Evolutionary conservation across 2,329 filamentous ascomycete species (phyloP).

Genomic region (Ophiostoma montium): DNA sequence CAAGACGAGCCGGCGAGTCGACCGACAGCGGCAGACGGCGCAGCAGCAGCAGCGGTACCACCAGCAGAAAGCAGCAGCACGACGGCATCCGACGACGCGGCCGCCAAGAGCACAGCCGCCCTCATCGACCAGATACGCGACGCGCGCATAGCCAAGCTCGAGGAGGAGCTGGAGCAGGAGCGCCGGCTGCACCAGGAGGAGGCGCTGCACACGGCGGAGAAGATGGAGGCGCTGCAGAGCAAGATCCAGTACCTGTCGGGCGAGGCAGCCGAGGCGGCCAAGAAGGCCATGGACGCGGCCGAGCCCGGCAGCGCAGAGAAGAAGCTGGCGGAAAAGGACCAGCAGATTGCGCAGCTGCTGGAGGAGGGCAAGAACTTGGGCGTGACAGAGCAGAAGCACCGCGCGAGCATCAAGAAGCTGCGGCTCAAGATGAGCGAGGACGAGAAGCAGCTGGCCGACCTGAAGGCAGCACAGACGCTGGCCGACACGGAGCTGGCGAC

Average conservation of each 20-base stretch:
- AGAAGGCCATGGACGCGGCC: constrained; percentile 48
- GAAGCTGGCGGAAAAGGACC: constrained; percentile 77
- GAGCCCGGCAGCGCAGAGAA: constrained; percentile 54
- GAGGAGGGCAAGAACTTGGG: constrained; percentile 85
- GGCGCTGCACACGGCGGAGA: constrained; percentile 68
- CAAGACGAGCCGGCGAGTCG: neutral
- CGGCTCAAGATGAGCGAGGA: constrained; percentile 49
- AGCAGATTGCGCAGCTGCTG: constrained; percentile 78
- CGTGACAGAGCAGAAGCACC: constrained; percentile 71
- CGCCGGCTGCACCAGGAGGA: constrained; percentile 61
- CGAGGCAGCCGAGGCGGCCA: constrained; percentile 63
- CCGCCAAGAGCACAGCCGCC: neutral
- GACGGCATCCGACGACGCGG: neutral
- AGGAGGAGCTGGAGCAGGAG: constrained; percentile 22
- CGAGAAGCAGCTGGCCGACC: constrained; percentile 49
- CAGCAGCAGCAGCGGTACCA: neutral
- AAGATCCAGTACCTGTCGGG: constrained; percentile 82
- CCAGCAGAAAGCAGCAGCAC: neutral
- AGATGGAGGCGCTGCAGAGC: constrained; percentile 80
- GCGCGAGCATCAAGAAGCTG: constrained; percentile 71
- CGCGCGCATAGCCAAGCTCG: constrained; percentile 23
- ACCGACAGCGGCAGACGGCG: neutral
- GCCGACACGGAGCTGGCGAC: constrained; percentile 34
- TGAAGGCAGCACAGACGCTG: constrained; percentile 45
- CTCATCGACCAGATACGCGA: constrained; percentile 23